A percentile compares a stretch with the other conserved stretches of the same genome.
These are phyloP conservation scores for Periconia sp. DNA, from an alignment of 2,329 filamentous ascomycete genomes.

Conservation along the genomic window DNA sequence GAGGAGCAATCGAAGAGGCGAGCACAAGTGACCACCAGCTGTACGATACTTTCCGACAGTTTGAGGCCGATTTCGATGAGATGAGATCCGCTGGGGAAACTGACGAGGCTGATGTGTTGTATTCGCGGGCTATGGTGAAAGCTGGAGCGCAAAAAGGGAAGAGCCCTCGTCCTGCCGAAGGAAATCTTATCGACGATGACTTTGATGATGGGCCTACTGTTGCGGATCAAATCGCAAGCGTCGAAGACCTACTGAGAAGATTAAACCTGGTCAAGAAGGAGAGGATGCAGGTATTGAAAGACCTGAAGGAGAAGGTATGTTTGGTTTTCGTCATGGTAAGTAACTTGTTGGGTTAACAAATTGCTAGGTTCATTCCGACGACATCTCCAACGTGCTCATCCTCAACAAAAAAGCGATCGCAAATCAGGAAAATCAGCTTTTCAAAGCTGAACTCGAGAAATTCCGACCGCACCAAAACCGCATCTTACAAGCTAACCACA, in stretches of 20 bases:
- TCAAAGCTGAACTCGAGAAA: slow-evolving; percentile 96
- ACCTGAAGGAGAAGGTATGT: slow-evolving; percentile 92
- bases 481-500: slow-evolving; percentile 90
- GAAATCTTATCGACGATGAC: slow-evolving; percentile 86
- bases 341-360: slow-evolving; percentile 9
- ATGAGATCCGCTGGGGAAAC: slow-evolving; percentile 88
- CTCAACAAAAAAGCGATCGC: slow-evolving; percentile 96
- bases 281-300: slow-evolving; percentile 87
- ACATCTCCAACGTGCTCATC: slow-evolving; percentile 96
- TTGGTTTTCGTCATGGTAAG: not conserved
- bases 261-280: slow-evolving; percentile 91
- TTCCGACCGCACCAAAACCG: slow-evolving; percentile 91
- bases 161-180: slow-evolving; percentile 65
- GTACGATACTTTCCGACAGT: slow-evolving; percentile 79
- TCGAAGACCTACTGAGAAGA: slow-evolving; percentile 90
- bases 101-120: slow-evolving; percentile 84
- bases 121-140: slow-evolving; percentile 82
- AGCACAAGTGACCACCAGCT: slow-evolving; percentile 83
- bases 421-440: slow-evolving; percentile 88
- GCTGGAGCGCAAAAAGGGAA: slow-evolving; percentile 66
- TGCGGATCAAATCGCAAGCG: slow-evolving; percentile 81
- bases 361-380: slow-evolving; percentile 83
- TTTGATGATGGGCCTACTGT: slow-evolving; percentile 82
- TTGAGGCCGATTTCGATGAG: slow-evolving; percentile 87
- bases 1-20: slow-evolving; percentile 86